These are phyloP conservation scores for Dictyostelium intermedium DNA, from an alignment of 78 protist genomes.

Conservation along the genomic window DNA sequence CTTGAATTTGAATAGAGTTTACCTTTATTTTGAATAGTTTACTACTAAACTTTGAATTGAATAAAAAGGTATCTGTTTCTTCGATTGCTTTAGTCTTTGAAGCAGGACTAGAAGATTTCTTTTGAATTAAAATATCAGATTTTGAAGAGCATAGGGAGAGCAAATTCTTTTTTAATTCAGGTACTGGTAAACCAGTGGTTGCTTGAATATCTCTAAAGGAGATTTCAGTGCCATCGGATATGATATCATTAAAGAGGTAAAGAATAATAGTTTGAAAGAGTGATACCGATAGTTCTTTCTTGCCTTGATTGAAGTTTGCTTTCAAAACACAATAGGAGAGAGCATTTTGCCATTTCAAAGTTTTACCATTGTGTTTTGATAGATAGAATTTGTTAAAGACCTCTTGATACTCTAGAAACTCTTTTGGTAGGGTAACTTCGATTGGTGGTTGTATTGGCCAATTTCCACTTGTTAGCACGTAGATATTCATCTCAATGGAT, in stretches of 20 bases:
- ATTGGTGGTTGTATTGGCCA: conserved; percentile 92
- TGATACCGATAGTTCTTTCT: conserved; percentile 91
- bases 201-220: conserved; percentile 59
- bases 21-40: conserved; percentile 87
- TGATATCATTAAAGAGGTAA: conserved; percentile 83
- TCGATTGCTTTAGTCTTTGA: conserved; percentile 45
- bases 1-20: conserved; percentile 92
- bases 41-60: conserved; percentile 84
- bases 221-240: conserved; percentile 5
- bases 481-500: conserved; percentile 82
- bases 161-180: conserved; percentile 87
- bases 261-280: conserved; percentile 90
- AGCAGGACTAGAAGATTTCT: too few species aligned
- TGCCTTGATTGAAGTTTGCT: conserved; percentile 71
- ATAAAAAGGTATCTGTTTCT: conserved; percentile 84
- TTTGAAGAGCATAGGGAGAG: conserved; percentile 86
- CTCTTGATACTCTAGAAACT: conserved; percentile 75
- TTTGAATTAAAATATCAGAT: conserved; percentile 27
- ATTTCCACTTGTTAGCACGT: conserved; percentile 88
- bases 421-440: conserved; percentile 69
- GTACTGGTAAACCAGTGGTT: conserved; percentile 48
- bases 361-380: conserved; percentile 84
- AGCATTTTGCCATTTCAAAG: conserved; percentile 89
- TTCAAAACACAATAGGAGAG: conserved; percentile 80
- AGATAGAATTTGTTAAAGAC: conserved; percentile 85